Base-by-base conservation (phyloP, 106 monocot genomes). In the Dendrobium huoshanense region DNA sequence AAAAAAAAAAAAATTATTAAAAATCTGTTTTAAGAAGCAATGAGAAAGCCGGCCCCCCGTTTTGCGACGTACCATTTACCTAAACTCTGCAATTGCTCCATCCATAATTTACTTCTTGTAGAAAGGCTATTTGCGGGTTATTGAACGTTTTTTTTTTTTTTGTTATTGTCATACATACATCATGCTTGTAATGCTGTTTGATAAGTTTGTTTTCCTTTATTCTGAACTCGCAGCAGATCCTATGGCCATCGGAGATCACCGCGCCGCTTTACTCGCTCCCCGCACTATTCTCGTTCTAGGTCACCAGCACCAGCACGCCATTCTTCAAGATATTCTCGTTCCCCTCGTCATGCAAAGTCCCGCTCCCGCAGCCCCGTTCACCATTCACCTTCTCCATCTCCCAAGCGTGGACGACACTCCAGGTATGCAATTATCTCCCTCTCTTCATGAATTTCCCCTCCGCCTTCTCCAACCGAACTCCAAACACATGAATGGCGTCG, bases 241-340 rank as follows among this genome's bases (percentile, higher is more conserved):
- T 78, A 78, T 37, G 45, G 78, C 25, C 51, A 70, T 18, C 67
- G 78, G 37, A 77, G 83, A 27, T 78, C 83, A 25, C 78, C 82
- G 19, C 82, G 77, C n/a, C 82, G 77, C n/a, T 56, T 31, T 65
- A 15, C 82, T 2, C 82, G 77, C 77, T 77, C 78, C 8, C 72
- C 77, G n/a, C 49, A 54, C 17, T 78, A 72, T 56, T 83, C 83
- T 83, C 83, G 83, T 33, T 78, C 83, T 0, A 77, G 78, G 9
- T 83, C 83, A 20, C 83, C 83, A 37, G 37, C 37, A 15, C 74
- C 74, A 51, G 51, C 51, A 8, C 48, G 47, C 25, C 76, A 25
- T 76, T 51, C 76, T 25, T 76, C 76, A 24, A 70, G 83, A 55
- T 72, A 83, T 43, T 83, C 83, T 54, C 83, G 41, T 17, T 73